Conservation (phyloP, 805 yeast species). For the Saturnispora galanensis region DNA sequence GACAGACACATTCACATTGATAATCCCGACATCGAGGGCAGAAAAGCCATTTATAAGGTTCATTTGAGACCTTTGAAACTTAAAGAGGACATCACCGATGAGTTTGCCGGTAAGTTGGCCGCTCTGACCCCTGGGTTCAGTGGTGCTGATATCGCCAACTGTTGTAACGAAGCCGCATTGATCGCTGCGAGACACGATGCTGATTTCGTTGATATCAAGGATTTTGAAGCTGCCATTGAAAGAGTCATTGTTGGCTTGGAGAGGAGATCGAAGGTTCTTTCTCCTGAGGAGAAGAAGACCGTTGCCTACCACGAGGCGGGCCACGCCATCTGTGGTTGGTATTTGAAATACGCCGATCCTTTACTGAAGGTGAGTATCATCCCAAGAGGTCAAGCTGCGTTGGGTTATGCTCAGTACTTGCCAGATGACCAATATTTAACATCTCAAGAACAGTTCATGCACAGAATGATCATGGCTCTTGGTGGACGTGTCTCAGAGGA, state of each 20-base stretch:
- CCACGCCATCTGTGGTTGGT: slow-evolving; percentile 98
- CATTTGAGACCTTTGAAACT: slow-evolving; percentile 69
- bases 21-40: slow-evolving; percentile 89
- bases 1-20: slow-evolving; percentile 90
- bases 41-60: slow-evolving; percentile 85
- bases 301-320: slow-evolving; percentile 99
- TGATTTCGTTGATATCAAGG: slow-evolving; percentile 56
- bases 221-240: slow-evolving; percentile 95
- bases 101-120: slow-evolving; percentile 77
- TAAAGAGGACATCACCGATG: slow-evolving; percentile 35
- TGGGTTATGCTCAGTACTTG: slow-evolving; percentile 95
- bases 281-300: slow-evolving; percentile 76
- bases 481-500: slow-evolving; percentile 98
- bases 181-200: slow-evolving; percentile 86
- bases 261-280: slow-evolving; percentile 73
- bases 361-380: slow-evolving; percentile 89
- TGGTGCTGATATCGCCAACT: slow-evolving; percentile 97
- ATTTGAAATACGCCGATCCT: slow-evolving; percentile 82
- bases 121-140: slow-evolving; percentile 97
- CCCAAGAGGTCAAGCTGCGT: slow-evolving; percentile 94
- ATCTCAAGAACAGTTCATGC: slow-evolving; percentile 60
- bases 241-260: slow-evolving; percentile 95
- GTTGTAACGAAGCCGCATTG: slow-evolving; percentile 93
- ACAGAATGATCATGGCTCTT: slow-evolving; percentile 91
- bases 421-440: slow-evolving; percentile 87